These are phyloP conservation scores for Penicillium sp. DNA, from an alignment of 2,329 filamentous ascomycete genomes.

Conservation along the genomic window DNA sequence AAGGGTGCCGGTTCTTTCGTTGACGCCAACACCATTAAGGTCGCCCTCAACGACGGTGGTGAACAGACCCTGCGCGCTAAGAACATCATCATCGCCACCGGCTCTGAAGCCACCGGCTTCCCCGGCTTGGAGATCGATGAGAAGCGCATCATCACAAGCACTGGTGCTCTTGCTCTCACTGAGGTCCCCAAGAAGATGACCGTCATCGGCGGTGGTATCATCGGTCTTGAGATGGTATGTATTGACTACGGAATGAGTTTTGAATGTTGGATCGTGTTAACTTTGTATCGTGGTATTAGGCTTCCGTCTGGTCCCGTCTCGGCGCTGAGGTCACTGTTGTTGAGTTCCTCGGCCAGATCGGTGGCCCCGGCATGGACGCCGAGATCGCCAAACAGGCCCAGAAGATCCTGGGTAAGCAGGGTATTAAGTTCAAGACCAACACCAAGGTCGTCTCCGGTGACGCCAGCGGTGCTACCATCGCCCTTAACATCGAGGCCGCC, in stretches of 20 bases:
- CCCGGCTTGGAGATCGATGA: slow-evolving; percentile 94
- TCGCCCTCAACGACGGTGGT: slow-evolving; percentile 85
- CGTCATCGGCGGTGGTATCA: slow-evolving; percentile 97
- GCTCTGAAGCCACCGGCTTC: slow-evolving; percentile 93
- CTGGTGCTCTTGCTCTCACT: slow-evolving; percentile 83
- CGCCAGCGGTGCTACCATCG: slow-evolving; percentile 70
- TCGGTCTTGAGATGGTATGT: slow-evolving; percentile 90
- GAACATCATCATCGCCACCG: slow-evolving; percentile 98
- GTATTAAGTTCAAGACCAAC: slow-evolving; percentile 95
- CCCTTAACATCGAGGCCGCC: slow-evolving; percentile 81
- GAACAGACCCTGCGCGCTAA: slow-evolving; percentile 84
- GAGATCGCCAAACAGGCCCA: slow-evolving; percentile 90
- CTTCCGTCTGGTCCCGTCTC: slow-evolving; percentile 91
- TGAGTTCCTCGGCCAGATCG: slow-evolving; percentile 93
- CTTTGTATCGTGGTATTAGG: slow-evolving; percentile 40
- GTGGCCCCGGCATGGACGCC: slow-evolving; percentile 93
- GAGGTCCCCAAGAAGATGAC: slow-evolving; percentile 95
- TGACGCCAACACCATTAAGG: slow-evolving; percentile 86
- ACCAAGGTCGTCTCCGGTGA: slow-evolving; percentile 93
- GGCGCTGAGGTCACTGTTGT: slow-evolving; percentile 95
- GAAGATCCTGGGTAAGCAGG: slow-evolving; percentile 94
- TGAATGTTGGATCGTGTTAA: slow-evolving; percentile 3
- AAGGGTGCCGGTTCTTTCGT: slow-evolving; percentile 87
- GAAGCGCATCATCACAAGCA: slow-evolving; percentile 95
- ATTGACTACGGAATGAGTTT: neutral